These are phyloP conservation scores for Rehmannia glutinosa DNA, from an alignment of 257 asterid species.

Conservation along the genomic window DNA sequence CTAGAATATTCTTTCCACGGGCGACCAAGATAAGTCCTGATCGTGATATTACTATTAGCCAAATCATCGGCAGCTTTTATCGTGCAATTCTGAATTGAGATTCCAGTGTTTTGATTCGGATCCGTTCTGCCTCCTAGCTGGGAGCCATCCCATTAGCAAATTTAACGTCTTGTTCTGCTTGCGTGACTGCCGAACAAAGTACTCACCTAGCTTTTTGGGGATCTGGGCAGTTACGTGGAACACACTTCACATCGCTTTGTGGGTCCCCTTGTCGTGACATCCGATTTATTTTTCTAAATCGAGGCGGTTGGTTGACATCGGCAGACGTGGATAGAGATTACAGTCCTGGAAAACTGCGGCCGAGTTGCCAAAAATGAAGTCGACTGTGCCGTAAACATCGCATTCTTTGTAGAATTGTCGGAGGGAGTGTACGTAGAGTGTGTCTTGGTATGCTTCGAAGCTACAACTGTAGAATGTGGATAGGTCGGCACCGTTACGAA, in stretches of 20 bases:
- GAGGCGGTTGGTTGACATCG: conserved; percentile 51
- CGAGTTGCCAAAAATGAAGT: conserved; percentile 79
- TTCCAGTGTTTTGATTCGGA: conserved; percentile 78
- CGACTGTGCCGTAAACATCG: conserved; percentile 74
- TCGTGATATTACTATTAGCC: conserved; percentile 17
- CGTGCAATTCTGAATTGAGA: conserved; percentile 55
- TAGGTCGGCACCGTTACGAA: conserved; percentile 63
- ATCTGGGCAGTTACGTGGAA: conserved; percentile 79
- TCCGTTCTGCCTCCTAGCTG: conserved; percentile 70
- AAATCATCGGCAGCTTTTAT: conserved; percentile 48
- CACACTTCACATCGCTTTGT: no score
- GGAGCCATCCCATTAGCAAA: no score
- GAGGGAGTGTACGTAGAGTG: conserved; percentile 63
- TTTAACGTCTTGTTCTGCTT: no score
- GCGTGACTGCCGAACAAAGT: no score
- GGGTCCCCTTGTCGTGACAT: no score
- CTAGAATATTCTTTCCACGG: conserved; percentile 81
- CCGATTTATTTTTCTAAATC: no score
- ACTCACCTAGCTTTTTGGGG: no score
- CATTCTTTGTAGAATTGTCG: conserved; percentile 70
- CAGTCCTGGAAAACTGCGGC: conserved; percentile 63
- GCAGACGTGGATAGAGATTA: conserved; percentile 59
- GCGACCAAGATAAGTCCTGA: conserved; percentile 59
- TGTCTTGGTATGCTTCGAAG: conserved; percentile 82
- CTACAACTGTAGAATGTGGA: conserved; percentile 78